phyloP scores from a whole-genome alignment of 2,329 filamentous ascomycete species.

The Fusarium buharicum region DNA sequence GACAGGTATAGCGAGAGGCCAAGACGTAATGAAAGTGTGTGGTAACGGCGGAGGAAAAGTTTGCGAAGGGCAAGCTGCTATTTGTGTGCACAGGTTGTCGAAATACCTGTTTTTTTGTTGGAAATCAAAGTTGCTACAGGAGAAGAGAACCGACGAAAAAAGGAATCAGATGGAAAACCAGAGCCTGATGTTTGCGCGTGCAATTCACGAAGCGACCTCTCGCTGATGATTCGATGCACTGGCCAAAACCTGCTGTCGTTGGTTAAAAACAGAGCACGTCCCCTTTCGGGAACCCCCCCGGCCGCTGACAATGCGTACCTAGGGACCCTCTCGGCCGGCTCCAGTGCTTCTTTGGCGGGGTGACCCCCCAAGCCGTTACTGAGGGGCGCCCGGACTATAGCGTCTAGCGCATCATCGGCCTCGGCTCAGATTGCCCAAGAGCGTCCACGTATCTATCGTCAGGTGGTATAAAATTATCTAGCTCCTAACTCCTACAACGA shows the following conservation, averaged over 20 bases:
- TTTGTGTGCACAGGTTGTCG: background rate
- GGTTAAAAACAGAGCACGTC: conserved; percentile 31
- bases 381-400: conserved; percentile 17
- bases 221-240: conserved; percentile 44
- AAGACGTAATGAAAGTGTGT: conserved; percentile 5
- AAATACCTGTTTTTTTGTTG: background rate
- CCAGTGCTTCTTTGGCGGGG: conserved; percentile 18
- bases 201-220: conserved; percentile 37
- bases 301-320: background rate
- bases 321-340: background rate
- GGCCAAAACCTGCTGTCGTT: conserved; percentile 33
- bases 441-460: conserved; percentile 9
- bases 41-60: conserved; percentile 6
- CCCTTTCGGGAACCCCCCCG: conserved; percentile 31
- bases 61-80: background rate
- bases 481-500: conserved; percentile 11
- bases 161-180: conserved; percentile 27
- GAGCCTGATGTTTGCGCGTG: conserved; percentile 31
- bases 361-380: conserved; percentile 15
- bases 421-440: conserved; percentile 11
- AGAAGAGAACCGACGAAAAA: conserved; percentile 5
- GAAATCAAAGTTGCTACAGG: background rate
- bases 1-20: conserved; percentile 12
- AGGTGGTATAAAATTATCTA: conserved; percentile 20
- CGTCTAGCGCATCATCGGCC: conserved; percentile 31